Evolutionary conservation across 108 stramenopile genomes (phyloP).

Genomic region (Cyclotella atomus): DNA sequence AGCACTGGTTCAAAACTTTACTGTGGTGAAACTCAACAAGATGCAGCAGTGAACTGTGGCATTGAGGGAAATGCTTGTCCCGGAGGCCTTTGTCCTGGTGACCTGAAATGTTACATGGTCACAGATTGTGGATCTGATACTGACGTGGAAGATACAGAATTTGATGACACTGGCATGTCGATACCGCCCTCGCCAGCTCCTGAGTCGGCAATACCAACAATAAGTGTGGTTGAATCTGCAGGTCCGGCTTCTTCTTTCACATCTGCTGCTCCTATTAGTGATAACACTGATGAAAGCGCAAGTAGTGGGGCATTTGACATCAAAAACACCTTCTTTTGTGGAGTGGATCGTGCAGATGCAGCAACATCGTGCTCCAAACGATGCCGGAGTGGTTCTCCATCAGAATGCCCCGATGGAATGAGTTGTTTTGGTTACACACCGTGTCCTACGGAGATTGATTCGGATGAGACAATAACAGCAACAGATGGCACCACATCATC

Average conservation of each 20-base stretch:
- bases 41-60: constrained; percentile 35
- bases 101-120: constrained; percentile 40
- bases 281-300: not conserved
- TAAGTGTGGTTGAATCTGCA: no score
- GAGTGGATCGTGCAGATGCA: constrained; percentile 25
- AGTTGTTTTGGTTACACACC: constrained; percentile 25
- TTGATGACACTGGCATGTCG: not conserved
- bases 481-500: not conserved
- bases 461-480: not conserved
- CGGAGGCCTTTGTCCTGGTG: constrained; percentile 29
- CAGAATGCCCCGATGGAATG: constrained; percentile 27
- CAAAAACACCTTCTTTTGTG: constrained; percentile 27
- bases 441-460: constrained; percentile 11
- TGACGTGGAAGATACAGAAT: no score
- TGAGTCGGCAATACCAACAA: no score
- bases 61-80: constrained; percentile 39
- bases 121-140: constrained; percentile 5
- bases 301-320: constrained; percentile 6
- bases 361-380: constrained; percentile 21
- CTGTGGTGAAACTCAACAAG: constrained; percentile 30
- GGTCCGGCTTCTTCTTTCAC: not conserved
- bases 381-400: constrained; percentile 26
- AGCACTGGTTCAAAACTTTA: constrained; percentile 18
- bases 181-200: no score
- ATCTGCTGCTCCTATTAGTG: not conserved